Percentiles rank a stretch among this genome's conserved stretches.
phyloP scores from a whole-genome alignment of 2,329 filamentous ascomycete species.

The Arthrobotrys iridis region DNA sequence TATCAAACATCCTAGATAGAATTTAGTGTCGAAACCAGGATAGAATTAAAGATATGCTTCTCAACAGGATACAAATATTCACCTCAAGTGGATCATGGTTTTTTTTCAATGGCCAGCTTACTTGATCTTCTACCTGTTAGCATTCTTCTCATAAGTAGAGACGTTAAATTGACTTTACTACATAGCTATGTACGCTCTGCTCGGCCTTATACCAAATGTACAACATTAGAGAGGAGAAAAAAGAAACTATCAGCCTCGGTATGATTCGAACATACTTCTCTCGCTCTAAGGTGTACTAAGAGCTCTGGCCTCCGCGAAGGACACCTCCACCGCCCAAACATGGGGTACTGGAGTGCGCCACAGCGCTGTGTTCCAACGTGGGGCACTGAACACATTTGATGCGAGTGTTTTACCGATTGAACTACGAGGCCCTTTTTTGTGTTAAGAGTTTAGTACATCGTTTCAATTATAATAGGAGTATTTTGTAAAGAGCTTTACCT shows the following conservation, averaged over 20 bases:
- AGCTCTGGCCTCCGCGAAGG: neutral
- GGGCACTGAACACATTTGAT: neutral
- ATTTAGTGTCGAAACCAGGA: too few species aligned
- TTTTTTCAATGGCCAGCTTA: too few species aligned
- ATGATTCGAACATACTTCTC: constrained; percentile 49
- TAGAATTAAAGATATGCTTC: too few species aligned
- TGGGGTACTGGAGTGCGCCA: neutral
- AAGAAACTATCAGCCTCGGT: neutral
- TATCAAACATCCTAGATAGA: too few species aligned
- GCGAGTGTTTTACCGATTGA: constrained; percentile 32
- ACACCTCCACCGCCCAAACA: neutral
- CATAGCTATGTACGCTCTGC: too few species aligned
- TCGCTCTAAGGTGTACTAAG: neutral
- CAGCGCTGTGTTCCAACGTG: neutral
- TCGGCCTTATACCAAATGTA: neutral
- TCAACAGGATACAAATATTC: too few species aligned
- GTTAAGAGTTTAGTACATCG: neutral
- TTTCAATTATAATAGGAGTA: neutral
- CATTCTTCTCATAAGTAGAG: too few species aligned
- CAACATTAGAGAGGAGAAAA: neutral
- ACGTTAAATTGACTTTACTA: too few species aligned
- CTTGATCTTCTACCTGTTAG: too few species aligned
- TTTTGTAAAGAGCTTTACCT: too few species aligned
- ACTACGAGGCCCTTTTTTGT: constrained; percentile 24
- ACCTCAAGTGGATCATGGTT: too few species aligned